Percentiles rank a stretch among this genome's conserved stretches.
Conservation (phyloP, 768 basidiomycete species). For the Phlebiopsis gigantea region DNA sequence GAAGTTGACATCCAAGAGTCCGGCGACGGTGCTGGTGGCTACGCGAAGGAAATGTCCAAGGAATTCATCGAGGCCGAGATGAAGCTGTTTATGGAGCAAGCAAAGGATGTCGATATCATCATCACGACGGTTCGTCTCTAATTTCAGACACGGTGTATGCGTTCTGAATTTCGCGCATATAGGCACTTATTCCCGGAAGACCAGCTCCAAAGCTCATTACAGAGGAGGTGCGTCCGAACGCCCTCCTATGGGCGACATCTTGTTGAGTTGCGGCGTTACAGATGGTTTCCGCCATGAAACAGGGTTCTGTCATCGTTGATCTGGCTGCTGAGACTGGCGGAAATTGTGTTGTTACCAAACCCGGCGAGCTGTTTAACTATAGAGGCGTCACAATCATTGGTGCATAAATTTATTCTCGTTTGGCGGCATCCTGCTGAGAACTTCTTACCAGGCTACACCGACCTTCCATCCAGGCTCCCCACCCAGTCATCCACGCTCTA, state of each 20-base stretch:
- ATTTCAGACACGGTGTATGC: conserved; percentile 2
- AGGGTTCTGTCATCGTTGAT: conserved; percentile 86
- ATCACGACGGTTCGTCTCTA: conserved; percentile 67
- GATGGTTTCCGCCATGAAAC: conserved; percentile 90
- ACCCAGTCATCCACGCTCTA: conserved; percentile 88
- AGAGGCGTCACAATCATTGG: conserved; percentile 83
- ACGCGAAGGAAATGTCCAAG: conserved; percentile 88
- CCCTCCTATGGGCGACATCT: neutral
- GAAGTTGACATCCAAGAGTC: conserved; percentile 79
- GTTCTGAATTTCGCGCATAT: neutral
- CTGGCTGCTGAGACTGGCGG: conserved; percentile 87
- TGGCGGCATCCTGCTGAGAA: neutral
- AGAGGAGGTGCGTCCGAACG: conserved; percentile 37
- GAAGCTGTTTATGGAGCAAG: conserved; percentile 84
- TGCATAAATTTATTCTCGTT: conserved; percentile 21
- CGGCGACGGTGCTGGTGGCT: conserved; percentile 77
- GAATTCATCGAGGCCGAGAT: conserved; percentile 87
- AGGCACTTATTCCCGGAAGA: conserved; percentile 84
- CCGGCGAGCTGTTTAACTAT: conserved; percentile 65
- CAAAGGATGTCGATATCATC: conserved; percentile 85
- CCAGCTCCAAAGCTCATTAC: conserved; percentile 84
- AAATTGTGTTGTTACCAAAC: conserved; percentile 78
- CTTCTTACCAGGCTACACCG: conserved; percentile 58
- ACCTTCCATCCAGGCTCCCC: conserved; percentile 82
- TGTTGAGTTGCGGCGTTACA: conserved; percentile 12